Percentiles rank a stretch among this genome's conserved stretches.
phyloP scores from a whole-genome alignment of 2,329 filamentous ascomycete genomes.

The Aspergillus novofumigatus region DNA sequence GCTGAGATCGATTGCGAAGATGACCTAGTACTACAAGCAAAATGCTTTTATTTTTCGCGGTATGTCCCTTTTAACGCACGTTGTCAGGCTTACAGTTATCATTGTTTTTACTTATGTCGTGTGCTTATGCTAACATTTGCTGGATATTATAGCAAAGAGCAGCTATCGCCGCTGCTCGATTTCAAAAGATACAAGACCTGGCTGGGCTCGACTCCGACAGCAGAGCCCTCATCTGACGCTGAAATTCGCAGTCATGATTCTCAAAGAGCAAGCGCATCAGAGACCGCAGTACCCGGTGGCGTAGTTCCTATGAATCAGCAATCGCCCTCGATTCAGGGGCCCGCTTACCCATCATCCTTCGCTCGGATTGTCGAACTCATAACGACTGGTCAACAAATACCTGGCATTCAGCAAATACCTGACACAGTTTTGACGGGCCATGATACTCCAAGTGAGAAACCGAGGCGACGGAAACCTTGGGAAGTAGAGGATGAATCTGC shows the following conservation, averaged over 20 bases:
- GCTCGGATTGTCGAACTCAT: slow-evolving; percentile 82
- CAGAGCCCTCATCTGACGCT: slow-evolving; percentile 1
- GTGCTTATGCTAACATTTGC: not conserved
- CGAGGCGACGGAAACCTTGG: slow-evolving; percentile 70
- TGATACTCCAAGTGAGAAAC: slow-evolving; percentile 53
- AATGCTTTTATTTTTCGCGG: slow-evolving; percentile 48
- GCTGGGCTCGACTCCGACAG: slow-evolving; percentile 34
- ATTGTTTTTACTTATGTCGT: not conserved
- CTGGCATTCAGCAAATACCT: slow-evolving; percentile 83
- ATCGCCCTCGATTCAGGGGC: slow-evolving; percentile 43
- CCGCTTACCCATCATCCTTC: slow-evolving; percentile 77
- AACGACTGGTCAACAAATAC: slow-evolving; percentile 74
- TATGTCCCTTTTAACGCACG: slow-evolving; percentile 15
- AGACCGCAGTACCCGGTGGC: slow-evolving; percentile 3
- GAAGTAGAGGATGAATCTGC: slow-evolving; percentile 54
- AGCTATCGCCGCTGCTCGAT: slow-evolving; percentile 49
- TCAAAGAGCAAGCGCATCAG: slow-evolving; percentile 4
- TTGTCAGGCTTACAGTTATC: not conserved
- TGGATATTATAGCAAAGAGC: slow-evolving; percentile 31
- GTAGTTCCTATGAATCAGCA: slow-evolving; percentile 8
- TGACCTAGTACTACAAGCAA: slow-evolving; percentile 43
- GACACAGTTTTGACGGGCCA: slow-evolving; percentile 70
- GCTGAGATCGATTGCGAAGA: slow-evolving; percentile 37
- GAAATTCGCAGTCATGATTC: slow-evolving; percentile 5
- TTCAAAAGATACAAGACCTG: slow-evolving; percentile 66